Conservation (phyloP, 225 moss, liverwort and hornwort species). For the Neckera pumila region DNA sequence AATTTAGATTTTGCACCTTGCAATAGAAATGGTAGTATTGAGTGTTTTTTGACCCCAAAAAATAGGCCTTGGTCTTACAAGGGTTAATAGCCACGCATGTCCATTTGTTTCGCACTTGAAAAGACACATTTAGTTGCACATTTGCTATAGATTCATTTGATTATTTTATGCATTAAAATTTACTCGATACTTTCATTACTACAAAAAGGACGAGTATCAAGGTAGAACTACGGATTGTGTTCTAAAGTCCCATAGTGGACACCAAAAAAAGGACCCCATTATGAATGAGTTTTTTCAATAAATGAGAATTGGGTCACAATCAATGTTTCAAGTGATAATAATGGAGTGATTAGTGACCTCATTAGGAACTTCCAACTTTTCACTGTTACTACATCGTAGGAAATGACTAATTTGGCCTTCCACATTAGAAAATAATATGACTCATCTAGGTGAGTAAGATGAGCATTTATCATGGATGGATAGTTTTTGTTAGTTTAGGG, state of each 20-base stretch:
- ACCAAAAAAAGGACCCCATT: rapidly evolving
- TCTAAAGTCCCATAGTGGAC: rapidly evolving
- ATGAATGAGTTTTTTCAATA: rapidly evolving
- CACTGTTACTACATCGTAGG: neutral
- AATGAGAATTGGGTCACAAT: neutral
- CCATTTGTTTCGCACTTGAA: neutral
- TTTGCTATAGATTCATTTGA: neutral
- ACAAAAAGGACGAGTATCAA: neutral
- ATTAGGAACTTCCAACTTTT: neutral
- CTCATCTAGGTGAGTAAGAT: neutral
- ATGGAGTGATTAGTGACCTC: neutral
- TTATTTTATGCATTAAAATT: neutral
- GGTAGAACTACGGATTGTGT: rapidly evolving
- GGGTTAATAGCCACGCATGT: neutral
- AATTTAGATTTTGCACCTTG: too few relatives aligned
- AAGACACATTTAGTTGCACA: neutral
- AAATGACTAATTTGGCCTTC: neutral
- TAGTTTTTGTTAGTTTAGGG: neutral
- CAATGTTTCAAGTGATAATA: rapidly evolving
- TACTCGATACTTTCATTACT: neutral
- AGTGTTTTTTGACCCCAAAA: neutral
- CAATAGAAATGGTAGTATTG: too few relatives aligned
- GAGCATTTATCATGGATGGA: neutral
- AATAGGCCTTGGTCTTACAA: neutral
- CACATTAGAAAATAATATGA: rapidly evolving